Base-by-base conservation (phyloP, 2,329 filamentous ascomycete species). In the Cladophialophora immunda region DNA sequence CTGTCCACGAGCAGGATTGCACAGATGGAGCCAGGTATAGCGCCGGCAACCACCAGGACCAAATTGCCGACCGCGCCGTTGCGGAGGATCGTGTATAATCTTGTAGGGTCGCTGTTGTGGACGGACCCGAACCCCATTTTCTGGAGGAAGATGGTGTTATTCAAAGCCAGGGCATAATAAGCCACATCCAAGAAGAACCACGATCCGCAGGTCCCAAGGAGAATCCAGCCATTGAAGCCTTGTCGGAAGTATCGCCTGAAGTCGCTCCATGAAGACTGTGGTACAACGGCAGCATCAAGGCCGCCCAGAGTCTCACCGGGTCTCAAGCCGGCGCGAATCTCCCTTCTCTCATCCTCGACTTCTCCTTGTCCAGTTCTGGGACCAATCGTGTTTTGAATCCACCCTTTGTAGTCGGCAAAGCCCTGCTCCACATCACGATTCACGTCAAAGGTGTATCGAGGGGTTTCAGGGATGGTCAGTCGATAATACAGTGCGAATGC, bases 401-500 rank as follows among this genome's bases (percentile, higher is more conserved):
- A 61, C 15, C 89, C 89, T 75, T 89, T 86, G 71, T 90, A 86
- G 71, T 94, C 92, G 55, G 87, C 87, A 62, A 87, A 85, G 47
- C 87, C 92, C 81, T 92, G 89, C 73, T 92, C 86, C 41, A 92
- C 84, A 74, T 95, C 91, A 50, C 87, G 88, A 58, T 87, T 85
- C 22, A 95, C 86, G 75, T 95, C 92, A 72, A 95, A 94, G 30
- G 92, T 95, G 81, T 94, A 95, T 27, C 92, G 90, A 56, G 92
- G 92, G 34, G 92, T 94, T 81, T 96, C 92, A 25, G 92, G 92
- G 71, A 95, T 94, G 57, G 92, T 95, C 2, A 95, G 85, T 67
- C 92, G 90, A 80, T 92, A 94, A 83, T 94, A 94, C 17, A 95
- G 87, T n/a, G 92, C 92, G 68, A 93, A 88, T 76, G 88, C 92